Evolutionary conservation across 495 filamentous ascomycete genomes (phyloP).

Genomic region (Podospora tetraspora): DNA sequence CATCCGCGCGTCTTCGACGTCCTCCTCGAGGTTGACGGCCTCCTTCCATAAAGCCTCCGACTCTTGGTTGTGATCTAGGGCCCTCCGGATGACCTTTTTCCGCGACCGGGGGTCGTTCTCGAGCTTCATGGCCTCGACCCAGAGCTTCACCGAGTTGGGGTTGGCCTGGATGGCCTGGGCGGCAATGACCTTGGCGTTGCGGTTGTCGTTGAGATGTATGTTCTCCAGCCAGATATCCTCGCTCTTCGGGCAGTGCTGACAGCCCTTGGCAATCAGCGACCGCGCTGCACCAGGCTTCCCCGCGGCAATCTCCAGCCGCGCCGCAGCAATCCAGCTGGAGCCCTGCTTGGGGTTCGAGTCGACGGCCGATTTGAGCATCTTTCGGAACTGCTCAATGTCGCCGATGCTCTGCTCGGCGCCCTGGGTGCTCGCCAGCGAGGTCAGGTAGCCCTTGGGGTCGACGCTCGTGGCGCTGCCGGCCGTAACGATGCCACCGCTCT

Average conservation of each 20-base stretch:
- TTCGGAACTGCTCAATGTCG: conserved; percentile 93
- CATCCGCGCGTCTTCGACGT: conserved; percentile 75
- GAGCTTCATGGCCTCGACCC: conserved; percentile 91
- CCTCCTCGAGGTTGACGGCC: conserved; percentile 91
- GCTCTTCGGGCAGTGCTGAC: conserved; percentile 84
- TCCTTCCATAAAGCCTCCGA: conserved; percentile 96
- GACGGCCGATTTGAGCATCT: conserved; percentile 87
- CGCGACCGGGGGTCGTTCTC: conserved; percentile 74
- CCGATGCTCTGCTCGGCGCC: conserved; percentile 80
- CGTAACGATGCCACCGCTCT: conserved; percentile 62
- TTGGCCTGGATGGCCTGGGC: conserved; percentile 89
- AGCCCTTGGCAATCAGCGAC: conserved; percentile 77
- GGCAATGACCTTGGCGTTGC: conserved; percentile 94
- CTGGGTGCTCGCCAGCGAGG: conserved; percentile 75
- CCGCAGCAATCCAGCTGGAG: conserved; percentile 93
- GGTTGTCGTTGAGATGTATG: conserved; percentile 83
- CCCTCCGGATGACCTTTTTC: conserved; percentile 85
- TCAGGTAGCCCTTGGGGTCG: conserved; percentile 93
- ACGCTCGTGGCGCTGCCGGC: conserved; percentile 83
- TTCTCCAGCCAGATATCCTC: conserved; percentile 95
- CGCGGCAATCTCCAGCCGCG: conserved; percentile 86
- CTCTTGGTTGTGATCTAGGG: conserved; percentile 81
- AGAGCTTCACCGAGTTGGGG: conserved; percentile 78
- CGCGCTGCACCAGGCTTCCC: conserved; percentile 84
- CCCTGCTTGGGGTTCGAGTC: conserved; percentile 92